A percentile compares a stretch with the other conserved stretches of the same genome.
These are phyloP conservation scores for Ambrosia hybrid DNA, from an alignment of 140 eudicot genomes.

Conservation along the genomic window DNA sequence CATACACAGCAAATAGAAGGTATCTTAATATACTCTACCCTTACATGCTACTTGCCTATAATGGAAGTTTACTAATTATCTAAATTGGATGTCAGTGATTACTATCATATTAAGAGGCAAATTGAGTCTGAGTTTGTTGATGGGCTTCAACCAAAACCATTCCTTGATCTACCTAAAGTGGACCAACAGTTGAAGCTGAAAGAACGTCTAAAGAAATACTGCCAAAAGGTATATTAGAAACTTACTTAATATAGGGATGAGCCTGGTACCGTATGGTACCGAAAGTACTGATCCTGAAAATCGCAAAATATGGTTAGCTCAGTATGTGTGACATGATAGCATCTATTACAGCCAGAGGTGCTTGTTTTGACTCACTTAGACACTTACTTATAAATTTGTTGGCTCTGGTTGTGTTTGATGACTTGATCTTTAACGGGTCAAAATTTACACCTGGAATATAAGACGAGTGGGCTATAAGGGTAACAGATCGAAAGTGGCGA, in stretches of 20 bases:
- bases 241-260: neutral
- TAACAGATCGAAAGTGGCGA: neutral
- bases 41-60: slow-evolving; percentile 18
- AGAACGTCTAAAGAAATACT: slow-evolving; percentile 87
- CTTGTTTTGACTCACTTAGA: too few species aligned
- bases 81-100: slow-evolving; percentile 59
- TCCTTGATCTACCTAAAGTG: slow-evolving; percentile 82
- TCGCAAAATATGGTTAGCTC: too few species aligned
- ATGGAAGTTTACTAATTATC: neutral
- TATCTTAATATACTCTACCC: slow-evolving; percentile 24
- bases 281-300: too few species aligned
- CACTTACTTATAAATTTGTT: neutral
- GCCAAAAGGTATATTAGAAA: slow-evolving; percentile 74
- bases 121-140: slow-evolving; percentile 93
- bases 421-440: neutral
- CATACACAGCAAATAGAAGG: slow-evolving; percentile 98
- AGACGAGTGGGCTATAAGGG: neutral
- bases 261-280: too few species aligned
- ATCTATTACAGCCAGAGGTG: neutral
- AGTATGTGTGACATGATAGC: slow-evolving; percentile 11
- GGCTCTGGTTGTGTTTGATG: neutral
- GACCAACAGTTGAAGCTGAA: slow-evolving; percentile 89
- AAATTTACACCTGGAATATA: neutral
- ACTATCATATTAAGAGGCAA: slow-evolving; percentile 95
- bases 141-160: slow-evolving; percentile 62